Percentiles rank a stretch among this genome's conserved stretches.
Evolutionary conservation across 352 stramenopile genomes (phyloP).

Genomic region (Globisporangium paroecandrum): DNA sequence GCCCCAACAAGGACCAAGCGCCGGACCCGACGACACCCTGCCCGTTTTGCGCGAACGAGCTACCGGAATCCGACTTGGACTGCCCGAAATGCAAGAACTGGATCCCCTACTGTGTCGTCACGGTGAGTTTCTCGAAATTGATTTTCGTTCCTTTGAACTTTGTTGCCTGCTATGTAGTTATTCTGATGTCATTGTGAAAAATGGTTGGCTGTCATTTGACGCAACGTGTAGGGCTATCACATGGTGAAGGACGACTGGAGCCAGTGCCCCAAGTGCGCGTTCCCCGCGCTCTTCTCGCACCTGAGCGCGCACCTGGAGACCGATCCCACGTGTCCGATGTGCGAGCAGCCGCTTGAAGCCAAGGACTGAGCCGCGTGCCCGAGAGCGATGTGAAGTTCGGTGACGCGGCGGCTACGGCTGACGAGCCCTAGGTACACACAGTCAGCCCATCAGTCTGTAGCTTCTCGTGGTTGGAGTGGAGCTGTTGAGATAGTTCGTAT

Average conservation of each 20-base stretch:
- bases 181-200: neutral
- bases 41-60: conserved; percentile 74
- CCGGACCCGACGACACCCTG: conserved; percentile 72
- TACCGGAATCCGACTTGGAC: conserved; percentile 87
- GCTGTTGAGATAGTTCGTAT: conserved; percentile 2
- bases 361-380: conserved; percentile 31
- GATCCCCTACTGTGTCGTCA: conserved; percentile 92
- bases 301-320: conserved; percentile 78
- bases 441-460: neutral
- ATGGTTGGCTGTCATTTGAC: conserved; percentile 1
- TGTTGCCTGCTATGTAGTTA: neutral
- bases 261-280: conserved; percentile 83
- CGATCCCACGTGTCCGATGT: conserved; percentile 75
- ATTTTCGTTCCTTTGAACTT: neutral
- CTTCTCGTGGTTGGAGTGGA: conserved; percentile 1
- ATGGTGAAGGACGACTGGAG: conserved; percentile 93
- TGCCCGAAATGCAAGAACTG: conserved; percentile 90
- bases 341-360: conserved; percentile 46
- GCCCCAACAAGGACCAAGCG: conserved; percentile 87
- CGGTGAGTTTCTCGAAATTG: conserved; percentile 34
- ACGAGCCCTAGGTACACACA: conserved; percentile 5
- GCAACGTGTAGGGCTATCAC: conserved; percentile 74
- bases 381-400: conserved; percentile 47
- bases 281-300: conserved; percentile 88
- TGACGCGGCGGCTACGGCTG: conserved; percentile 15